Percentiles rank a stretch among this genome's conserved stretches.
Evolutionary conservation across 495 filamentous ascomycete genomes (phyloP).

Genomic region (Trichoderma asperelloides): DNA sequence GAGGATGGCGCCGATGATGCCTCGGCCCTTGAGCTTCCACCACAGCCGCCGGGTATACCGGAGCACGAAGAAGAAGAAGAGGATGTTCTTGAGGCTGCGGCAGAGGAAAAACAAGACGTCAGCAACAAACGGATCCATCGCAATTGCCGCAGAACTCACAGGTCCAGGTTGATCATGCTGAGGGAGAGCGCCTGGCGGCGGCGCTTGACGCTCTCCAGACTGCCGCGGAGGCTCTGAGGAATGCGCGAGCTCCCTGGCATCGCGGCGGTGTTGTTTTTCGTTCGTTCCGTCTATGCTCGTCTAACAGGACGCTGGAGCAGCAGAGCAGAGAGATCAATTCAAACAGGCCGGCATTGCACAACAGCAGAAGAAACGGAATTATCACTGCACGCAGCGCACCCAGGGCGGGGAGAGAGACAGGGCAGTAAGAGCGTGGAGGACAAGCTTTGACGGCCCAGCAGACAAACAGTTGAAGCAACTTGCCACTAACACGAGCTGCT

Average conservation of each 20-base stretch:
- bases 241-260: conserved; percentile 60
- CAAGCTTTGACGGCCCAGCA: neutral
- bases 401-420: no score
- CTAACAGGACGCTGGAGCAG: neutral
- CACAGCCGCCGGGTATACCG: conserved; percentile 75
- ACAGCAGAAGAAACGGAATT: neutral
- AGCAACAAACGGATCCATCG: neutral
- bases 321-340: neutral
- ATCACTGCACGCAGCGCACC: no score
- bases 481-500: conserved; percentile 1
- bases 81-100: conserved; percentile 68
- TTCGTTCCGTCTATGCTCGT: neutral
- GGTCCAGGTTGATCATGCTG: conserved; percentile 63
- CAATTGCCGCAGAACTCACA: conserved; percentile 45
- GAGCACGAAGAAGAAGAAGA: conserved; percentile 85
- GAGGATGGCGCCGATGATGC: conserved; percentile 67
- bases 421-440: neutral
- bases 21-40: conserved; percentile 80
- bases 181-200: conserved; percentile 46
- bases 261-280: conserved; percentile 14
- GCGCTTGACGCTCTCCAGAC: conserved; percentile 47
- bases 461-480: neutral
- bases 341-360: neutral
- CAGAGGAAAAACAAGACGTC: neutral
- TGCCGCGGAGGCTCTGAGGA: conserved; percentile 56